Percentiles rank a stretch among this genome's conserved stretches.
These are phyloP conservation scores for Coniosporium apollinis DNA, from an alignment of 495 filamentous ascomycete genomes.

Conservation along the genomic window DNA sequence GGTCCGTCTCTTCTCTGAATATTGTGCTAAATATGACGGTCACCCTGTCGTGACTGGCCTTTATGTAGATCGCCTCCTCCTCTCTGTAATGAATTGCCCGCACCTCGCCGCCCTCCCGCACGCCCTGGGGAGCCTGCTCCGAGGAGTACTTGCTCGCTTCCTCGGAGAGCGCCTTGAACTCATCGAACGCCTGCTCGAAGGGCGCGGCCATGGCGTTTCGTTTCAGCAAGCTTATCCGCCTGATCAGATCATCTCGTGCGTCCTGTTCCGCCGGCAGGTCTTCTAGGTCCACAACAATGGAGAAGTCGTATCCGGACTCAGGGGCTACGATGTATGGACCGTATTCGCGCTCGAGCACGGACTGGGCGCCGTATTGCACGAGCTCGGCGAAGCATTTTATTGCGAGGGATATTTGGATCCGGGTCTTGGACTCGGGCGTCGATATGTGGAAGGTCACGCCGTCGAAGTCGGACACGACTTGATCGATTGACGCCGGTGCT, in stretches of 20 bases:
- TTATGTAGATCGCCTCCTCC: conserved; percentile 98
- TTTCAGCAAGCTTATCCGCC: conserved; percentile 74
- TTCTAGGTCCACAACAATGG: conserved; percentile 72
- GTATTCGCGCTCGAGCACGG: conserved; percentile 86
- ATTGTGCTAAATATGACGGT: conserved; percentile 98
- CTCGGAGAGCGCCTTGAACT: conserved; percentile 69
- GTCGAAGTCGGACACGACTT: conserved; percentile 96
- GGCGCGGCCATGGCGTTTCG: conserved; percentile 97
- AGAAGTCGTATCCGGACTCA: conserved; percentile 90
- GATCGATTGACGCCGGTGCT: conserved; percentile 74
- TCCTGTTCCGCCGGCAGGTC: conserved; percentile 63
- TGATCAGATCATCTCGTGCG: conserved; percentile 69
- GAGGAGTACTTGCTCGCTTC: conserved; percentile 79
- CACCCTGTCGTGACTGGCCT: conserved; percentile 88
- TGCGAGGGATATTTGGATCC: conserved; percentile 82
- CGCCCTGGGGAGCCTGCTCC: conserved; percentile 78
- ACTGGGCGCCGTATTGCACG: conserved; percentile 76
- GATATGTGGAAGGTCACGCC: conserved; percentile 95
- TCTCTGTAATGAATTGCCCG: conserved; percentile 97
- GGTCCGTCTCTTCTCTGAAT: conserved; percentile 92
- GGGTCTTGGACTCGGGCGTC: conserved; percentile 79
- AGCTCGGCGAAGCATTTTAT: conserved; percentile 91
- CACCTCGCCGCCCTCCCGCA: conserved; percentile 75
- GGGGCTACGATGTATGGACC: conserved; percentile 75
- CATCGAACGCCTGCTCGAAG: conserved; percentile 90